Conservation (phyloP, 2,329 filamentous ascomycete species). For the Diaporthe aspalathi region DNA sequence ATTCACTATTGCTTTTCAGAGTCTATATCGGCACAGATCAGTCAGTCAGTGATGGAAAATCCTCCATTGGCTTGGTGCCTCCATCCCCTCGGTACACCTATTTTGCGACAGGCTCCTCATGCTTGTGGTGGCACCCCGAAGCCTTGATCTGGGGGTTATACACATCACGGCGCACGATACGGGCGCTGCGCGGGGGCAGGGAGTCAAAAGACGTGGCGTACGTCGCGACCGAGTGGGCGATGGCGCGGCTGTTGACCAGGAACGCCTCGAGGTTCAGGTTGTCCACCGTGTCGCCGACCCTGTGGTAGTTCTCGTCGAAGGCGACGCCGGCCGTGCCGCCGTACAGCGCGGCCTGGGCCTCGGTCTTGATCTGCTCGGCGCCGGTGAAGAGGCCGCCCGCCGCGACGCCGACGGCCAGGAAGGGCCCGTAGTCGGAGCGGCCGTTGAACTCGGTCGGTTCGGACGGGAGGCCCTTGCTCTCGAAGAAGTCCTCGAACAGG, state of each 20-base stretch:
- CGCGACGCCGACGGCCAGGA: slow-evolving; percentile 74
- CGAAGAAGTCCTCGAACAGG: slow-evolving; percentile 50
- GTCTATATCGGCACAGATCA: too few relatives aligned
- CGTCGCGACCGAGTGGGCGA: slow-evolving; percentile 55
- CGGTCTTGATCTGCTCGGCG: slow-evolving; percentile 62
- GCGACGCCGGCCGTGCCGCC: slow-evolving; percentile 68
- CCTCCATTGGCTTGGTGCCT: not conserved
- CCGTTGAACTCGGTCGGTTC: slow-evolving; percentile 71
- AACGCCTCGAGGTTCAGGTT: slow-evolving; percentile 54
- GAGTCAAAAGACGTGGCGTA: slow-evolving; percentile 54
- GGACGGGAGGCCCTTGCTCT: slow-evolving; percentile 59
- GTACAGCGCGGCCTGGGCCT: slow-evolving; percentile 67
- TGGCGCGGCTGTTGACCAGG: slow-evolving; percentile 57
- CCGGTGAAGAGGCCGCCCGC: slow-evolving; percentile 75
- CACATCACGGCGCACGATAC: slow-evolving; percentile 1
- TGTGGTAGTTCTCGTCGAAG: slow-evolving; percentile 60
- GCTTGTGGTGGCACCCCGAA: slow-evolving; percentile 17
- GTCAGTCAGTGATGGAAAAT: too few relatives aligned
- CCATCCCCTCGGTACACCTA: not conserved
- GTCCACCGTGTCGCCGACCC: slow-evolving; percentile 53
- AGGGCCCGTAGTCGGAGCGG: slow-evolving; percentile 70
- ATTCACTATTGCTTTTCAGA: too few relatives aligned
- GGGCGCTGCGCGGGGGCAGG: slow-evolving; percentile 42
- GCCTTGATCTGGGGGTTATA: not conserved
- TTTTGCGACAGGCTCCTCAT: not conserved